Percentiles rank a stretch among this genome's conserved stretches.
Evolutionary conservation across 1,284 basidiomycete species (phyloP).

Genomic region (Moesziomyces parantarcticus): DNA sequence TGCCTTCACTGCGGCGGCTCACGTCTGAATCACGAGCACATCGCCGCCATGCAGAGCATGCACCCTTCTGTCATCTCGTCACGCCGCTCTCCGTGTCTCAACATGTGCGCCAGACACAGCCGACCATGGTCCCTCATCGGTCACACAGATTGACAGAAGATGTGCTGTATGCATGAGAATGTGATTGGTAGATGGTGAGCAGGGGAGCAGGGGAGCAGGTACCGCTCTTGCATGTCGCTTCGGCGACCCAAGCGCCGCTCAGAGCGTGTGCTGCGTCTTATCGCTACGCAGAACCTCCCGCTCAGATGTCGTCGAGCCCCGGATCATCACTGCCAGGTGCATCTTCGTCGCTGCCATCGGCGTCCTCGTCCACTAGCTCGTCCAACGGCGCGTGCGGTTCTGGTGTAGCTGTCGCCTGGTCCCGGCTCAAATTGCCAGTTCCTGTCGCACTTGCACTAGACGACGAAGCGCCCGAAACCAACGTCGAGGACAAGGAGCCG

Average conservation of each 20-base stretch:
- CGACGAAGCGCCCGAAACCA: slow-evolving; percentile 1
- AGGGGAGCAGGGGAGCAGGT: background rate
- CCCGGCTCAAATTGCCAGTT: background rate
- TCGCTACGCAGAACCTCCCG: background rate
- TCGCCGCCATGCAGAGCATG: background rate
- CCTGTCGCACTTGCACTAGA: slow-evolving; percentile 5
- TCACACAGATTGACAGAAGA: too few species aligned
- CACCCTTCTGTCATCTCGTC: too few species aligned
- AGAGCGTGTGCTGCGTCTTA: background rate
- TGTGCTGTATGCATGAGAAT: background rate
- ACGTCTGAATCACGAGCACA: background rate
- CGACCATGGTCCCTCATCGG: too few species aligned
- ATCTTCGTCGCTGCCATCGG: slow-evolving; percentile 49
- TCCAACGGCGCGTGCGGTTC: slow-evolving; percentile 9
- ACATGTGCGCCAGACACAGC: too few species aligned
- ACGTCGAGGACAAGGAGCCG: background rate
- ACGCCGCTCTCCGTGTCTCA: too few species aligned
- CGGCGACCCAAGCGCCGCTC: background rate
- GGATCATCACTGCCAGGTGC: slow-evolving; percentile 47
- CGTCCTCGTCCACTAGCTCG: slow-evolving; percentile 36
- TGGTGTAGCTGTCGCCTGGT: slow-evolving; percentile 11
- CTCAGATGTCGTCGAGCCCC: slow-evolving; percentile 29
- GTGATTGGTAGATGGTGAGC: background rate
- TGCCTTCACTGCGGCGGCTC: background rate
- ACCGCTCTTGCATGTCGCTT: background rate